Percentiles rank a stretch among this genome's conserved stretches.
Conservation (phyloP, 345 rosid species). For the Bruguiera parviflora region DNA sequence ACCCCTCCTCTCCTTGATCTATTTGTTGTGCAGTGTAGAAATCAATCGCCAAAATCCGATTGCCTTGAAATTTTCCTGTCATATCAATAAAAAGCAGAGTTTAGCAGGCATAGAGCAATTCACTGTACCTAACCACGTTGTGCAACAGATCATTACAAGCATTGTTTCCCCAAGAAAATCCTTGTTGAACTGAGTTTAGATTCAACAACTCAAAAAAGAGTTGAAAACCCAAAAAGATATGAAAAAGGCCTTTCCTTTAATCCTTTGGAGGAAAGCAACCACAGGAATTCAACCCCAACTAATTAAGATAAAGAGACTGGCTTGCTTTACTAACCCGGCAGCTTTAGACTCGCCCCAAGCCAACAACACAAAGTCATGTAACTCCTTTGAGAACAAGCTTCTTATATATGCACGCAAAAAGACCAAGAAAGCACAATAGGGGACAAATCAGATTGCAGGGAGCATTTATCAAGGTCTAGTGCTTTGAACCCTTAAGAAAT, state of each 20-base stretch:
- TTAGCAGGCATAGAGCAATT: background rate
- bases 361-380: conserved; percentile 1
- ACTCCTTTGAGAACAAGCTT: conserved; percentile 10
- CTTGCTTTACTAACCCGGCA: conserved; percentile 14
- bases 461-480: conserved; percentile 34
- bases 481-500: conserved; percentile 42
- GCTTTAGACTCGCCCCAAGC: conserved; percentile 7
- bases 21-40: background rate
- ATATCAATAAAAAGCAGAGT: background rate
- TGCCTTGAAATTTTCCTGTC: background rate
- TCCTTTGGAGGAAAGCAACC: background rate
- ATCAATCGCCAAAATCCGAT: background rate
- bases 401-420: conserved; percentile 16
- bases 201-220: background rate
- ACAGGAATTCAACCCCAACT: too few species aligned
- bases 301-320: background rate
- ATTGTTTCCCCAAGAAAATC: conserved; percentile 2
- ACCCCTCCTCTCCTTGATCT: conserved; percentile 7
- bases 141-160: background rate
- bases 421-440: conserved; percentile 8
- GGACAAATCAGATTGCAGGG: conserved; percentile 26
- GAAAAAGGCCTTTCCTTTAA: background rate
- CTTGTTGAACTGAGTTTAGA: background rate
- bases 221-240: background rate
- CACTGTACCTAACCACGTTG: too few species aligned